Base-by-base conservation (phyloP, 2,329 filamentous ascomycete species). In the Bipolaris oryzae region DNA sequence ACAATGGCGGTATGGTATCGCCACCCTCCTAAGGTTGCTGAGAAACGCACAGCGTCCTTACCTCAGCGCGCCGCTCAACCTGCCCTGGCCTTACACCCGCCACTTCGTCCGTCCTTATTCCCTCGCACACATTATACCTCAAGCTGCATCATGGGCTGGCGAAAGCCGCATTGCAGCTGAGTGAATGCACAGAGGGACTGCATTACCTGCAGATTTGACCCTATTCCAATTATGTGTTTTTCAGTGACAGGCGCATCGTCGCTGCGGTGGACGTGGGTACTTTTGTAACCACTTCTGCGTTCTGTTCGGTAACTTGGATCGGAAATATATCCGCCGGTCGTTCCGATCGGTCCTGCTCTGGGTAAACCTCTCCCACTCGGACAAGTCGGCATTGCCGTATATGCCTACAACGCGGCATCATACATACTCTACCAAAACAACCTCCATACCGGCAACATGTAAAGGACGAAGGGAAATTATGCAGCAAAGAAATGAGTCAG, bases 1-100 rank as follows among this genome's bases (percentile, higher is more conserved):
- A 59, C 48, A 49, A 51, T 46, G 21, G 53, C 44, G 44, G 53
- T 52, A 58, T 38, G 47, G 47, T 47, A 58, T 58, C 55, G 46
- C 50, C 45, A 44, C 50, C n/a, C 28, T 35, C 23, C 51, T 20
- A 16, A 31, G 31, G 25, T 34, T 41, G 38, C 42, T 45, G 34
- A 38, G 43, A 25, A 16, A 5, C 21, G 21, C 18, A 38, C 55
- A 38, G 37, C 43, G 21, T 16, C 34, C 50, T 58, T 58, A 58
- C 52, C 46, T 55, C 47, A 58, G 55, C 55, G 21, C 4, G 15
- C 21, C 42, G 41, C 21, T 23, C 15, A 23, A 10, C 21, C 41
- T 28, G 23, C 13, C 21, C 9, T 28, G 6, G 23, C 42, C 25
- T 16, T 33, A 2, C n/a, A 31, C 21, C 41, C 41, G 21, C n/a